Conservation (phyloP, 2,329 filamentous ascomycete genomes). For the Sclerotiophoma versabilis region DNA sequence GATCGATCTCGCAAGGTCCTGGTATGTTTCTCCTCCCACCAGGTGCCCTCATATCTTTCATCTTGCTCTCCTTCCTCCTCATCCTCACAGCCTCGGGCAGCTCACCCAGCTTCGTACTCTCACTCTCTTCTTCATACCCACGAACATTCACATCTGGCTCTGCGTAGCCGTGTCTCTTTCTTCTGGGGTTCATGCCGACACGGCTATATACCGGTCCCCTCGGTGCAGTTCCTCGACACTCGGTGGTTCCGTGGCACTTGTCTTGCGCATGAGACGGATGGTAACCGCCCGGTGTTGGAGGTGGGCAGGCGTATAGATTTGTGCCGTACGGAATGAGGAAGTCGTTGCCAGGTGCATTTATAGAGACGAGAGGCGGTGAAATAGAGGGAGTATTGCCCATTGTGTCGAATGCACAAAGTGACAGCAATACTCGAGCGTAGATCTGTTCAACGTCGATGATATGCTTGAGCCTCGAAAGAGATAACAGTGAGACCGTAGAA, state of each 20-base stretch:
- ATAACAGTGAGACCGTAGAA: neutral
- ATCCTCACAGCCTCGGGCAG: too few relatives aligned
- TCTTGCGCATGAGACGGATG: neutral
- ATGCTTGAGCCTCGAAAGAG: too few relatives aligned
- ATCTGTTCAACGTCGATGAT: neutral
- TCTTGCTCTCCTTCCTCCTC: neutral
- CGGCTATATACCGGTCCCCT: neutral
- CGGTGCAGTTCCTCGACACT: neutral
- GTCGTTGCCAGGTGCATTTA: slow-evolving; percentile 27
- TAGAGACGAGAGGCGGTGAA: slow-evolving; percentile 33
- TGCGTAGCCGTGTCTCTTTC: neutral
- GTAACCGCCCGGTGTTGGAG: neutral
- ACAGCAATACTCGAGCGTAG: neutral
- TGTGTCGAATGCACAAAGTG: neutral
- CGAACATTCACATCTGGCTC: neutral
- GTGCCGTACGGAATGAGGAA: slow-evolving; percentile 30
- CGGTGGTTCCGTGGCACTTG: neutral
- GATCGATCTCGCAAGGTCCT: neutral
- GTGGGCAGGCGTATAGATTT: neutral
- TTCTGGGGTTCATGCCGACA: neutral
- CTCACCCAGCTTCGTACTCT: neutral
- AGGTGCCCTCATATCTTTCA: neutral
- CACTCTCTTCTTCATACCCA: neutral
- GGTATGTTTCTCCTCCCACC: neutral
- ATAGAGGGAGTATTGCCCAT: slow-evolving; percentile 36